Evolutionary conservation across 192 early-diverging fungal species (phyloP), one percentile per base, ranked within the genome.

Genomic region (Neocallimastix lanati): DNA sequence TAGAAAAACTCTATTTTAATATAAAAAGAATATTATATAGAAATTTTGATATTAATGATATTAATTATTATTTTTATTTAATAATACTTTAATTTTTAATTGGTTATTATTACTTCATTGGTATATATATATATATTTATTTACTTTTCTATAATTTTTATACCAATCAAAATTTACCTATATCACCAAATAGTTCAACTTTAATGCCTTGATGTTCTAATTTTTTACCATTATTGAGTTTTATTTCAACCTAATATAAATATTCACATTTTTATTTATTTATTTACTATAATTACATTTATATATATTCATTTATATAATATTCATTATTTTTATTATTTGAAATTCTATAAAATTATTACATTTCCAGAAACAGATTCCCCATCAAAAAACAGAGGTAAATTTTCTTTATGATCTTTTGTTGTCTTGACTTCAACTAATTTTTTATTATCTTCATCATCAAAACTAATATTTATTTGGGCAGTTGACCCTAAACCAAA

Each of bases 121-220:
- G n/a, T n/a, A n/a, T n/a, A n/a, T n/a, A n/a, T n/a, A n/a, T n/a
- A n/a, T n/a, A n/a, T n/a, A n/a, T n/a, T n/a, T n/a, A n/a, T n/a
- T n/a, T n/a, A n/a, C n/a, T n/a, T n/a, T n/a, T n/a, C n/a, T n/a
- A n/a, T n/a, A n/a, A n/a, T n/a, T n/a, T n/a, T n/a, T n/a, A n/a
- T n/a, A n/a, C n/a, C n/a, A n/a, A 29, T 80, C 2, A 79, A 29
- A 1, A 78, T 12, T 81, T 90, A 95, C 94, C 93, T 82, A 96
- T 99, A 83, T 94, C 91, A 30, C 98, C 98, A n/a, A 99, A 91
- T 86, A 98, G 98, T 85, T 99, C 96, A 50, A 98, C 93, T 82
- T 97, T 98, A 80, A 99, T 98, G 28, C 98, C 98, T 79, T 96
- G 93, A 88, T 99, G 98, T 83, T 99, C 97, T 77, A 98, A 85